Evolutionary conservation across 768 basidiomycete genomes (phyloP), one percentile per base, ranked within the genome.

Genomic region (Rhodotorula taiwanensis): DNA sequence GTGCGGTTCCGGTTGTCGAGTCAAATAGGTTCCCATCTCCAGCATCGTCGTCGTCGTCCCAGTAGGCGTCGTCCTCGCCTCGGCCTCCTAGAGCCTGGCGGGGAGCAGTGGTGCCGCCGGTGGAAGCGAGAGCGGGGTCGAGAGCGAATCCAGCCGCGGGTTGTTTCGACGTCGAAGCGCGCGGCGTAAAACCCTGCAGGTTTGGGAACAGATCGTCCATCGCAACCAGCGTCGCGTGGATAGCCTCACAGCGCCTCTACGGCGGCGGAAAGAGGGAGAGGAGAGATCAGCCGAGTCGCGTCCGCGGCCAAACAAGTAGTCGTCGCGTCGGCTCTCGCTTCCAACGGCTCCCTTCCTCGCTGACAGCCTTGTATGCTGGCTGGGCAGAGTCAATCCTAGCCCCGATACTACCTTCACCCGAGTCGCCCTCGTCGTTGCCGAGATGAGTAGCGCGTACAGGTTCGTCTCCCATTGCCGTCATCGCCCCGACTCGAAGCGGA

Each of bases 71-170:
- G 42, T 25, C 39, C 5, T 39, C 16, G 36, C 36, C 16, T 9
- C 28, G 33, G 33, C 2, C 8, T 25, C 25, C 28, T 16, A 30
- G 47, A 21, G 47, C 55, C 51, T 34, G 54, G n/a, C 20, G 2
- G n/a, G 44, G 34, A 20, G 49, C 4, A 1, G 55, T 49, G 10
- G 54, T 25, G 0, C 34, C 49, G 4, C 48, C 57, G 18, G 55
- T 44, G 2, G 52, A 51, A 13, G 53, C 62, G 61, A 73, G 69
- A 5, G 70, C 58, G 25, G 72, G 72, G 60, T 73, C 72, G 47
- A 73, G 28, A 1, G 70, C 55, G 55, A 72, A 64, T 36, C 10
- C 36, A 10, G 36, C 36, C 36, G 56, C 11, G 41, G 49, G 1
- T 3, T 36, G 13, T 8, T 47, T 39, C 4, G 60, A 45, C 33